These are phyloP conservation scores for Candida yuanshanica DNA, from an alignment of 805 yeast genomes.

Conservation along the genomic window DNA sequence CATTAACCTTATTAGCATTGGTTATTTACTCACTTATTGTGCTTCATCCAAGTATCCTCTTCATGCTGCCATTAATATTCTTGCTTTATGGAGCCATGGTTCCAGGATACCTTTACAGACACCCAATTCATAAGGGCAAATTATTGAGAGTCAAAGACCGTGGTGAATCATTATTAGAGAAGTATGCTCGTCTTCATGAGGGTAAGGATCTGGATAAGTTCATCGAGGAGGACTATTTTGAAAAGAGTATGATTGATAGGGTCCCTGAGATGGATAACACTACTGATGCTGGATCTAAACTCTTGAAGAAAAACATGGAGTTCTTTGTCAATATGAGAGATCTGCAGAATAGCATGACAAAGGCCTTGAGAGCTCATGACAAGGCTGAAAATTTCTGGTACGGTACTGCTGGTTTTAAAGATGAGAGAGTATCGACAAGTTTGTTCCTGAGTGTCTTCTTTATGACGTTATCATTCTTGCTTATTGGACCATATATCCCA, in stretches of 20 bases:
- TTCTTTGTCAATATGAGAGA: slow-evolving; percentile 61
- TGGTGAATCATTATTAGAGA: slow-evolving; percentile 49
- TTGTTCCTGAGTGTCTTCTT: slow-evolving; percentile 40
- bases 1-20: slow-evolving; percentile 57
- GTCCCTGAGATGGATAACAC: slow-evolving; percentile 22
- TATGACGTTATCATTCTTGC: slow-evolving; percentile 34
- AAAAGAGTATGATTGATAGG: slow-evolving; percentile 12
- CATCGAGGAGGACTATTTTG: slow-evolving; percentile 8
- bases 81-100: slow-evolving; percentile 54
- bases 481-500: slow-evolving; percentile 50
- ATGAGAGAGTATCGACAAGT: slow-evolving; percentile 61
- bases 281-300: slow-evolving; percentile 13
- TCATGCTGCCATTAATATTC: slow-evolving; percentile 56
- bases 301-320: slow-evolving; percentile 32
- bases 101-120: slow-evolving; percentile 65
- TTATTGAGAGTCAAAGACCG: slow-evolving; percentile 31
- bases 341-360: slow-evolving; percentile 59
- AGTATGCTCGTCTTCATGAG: slow-evolving; percentile 17
- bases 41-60: slow-evolving; percentile 61
- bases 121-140: slow-evolving; percentile 48
- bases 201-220: slow-evolving; percentile 15
- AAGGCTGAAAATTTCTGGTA: slow-evolving; percentile 47
- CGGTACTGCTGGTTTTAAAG: slow-evolving; percentile 64
- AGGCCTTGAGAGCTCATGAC: slow-evolving; percentile 44
- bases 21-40: slow-evolving; percentile 62